Evolutionary conservation across 306 rosid genomes (phyloP), one percentile per base, ranked within the genome.

Genomic region (Pyrus pyrifolia): DNA sequence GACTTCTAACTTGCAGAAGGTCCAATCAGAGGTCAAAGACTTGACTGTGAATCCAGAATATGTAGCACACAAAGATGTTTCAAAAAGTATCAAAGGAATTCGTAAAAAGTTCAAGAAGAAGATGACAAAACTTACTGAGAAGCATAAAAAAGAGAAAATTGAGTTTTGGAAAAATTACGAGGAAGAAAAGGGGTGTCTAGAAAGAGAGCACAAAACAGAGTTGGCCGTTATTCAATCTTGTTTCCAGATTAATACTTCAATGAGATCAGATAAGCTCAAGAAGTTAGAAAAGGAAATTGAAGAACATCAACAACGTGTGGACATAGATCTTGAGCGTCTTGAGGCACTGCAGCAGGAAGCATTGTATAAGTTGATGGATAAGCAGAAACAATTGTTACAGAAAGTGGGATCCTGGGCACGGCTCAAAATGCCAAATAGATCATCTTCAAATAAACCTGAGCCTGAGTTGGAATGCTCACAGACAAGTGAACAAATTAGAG

Each of bases 21-120:
- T 29, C 53, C 51, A 51, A 40, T 57, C 69, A 55, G 67, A 68
- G 57, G 67, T 65, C 71, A 77, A 70, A 67, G 71, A 67, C 64
- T 53, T 22, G 19, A 30, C 75, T 27, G 11, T 71, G 35, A 62
- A 74, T 75, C 64, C 42, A 61, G 83, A 81, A 76, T 70, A 77
- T 79, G 71, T 87, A 80, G 88, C 76, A 15, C 55, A 71, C 33
- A 85, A 53, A 67, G 91, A 84, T 78, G 15, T 86, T 23, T 67
- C 72, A 58, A 89, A 80, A 80, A 84, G 91, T 72, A 83, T 89
- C 62, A 88, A 85, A 49, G 82, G 82, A 69, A 85, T 85, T 75
- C 67, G 63, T 73, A 89, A 91, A 82, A 93, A 78, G 78, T 89
- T 78, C 33, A 59, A 77, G 67, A 89, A 77, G 86, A 51, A 76